Evolutionary conservation across 768 basidiomycete species (phyloP).

Genomic region (Kwoniella sp.): DNA sequence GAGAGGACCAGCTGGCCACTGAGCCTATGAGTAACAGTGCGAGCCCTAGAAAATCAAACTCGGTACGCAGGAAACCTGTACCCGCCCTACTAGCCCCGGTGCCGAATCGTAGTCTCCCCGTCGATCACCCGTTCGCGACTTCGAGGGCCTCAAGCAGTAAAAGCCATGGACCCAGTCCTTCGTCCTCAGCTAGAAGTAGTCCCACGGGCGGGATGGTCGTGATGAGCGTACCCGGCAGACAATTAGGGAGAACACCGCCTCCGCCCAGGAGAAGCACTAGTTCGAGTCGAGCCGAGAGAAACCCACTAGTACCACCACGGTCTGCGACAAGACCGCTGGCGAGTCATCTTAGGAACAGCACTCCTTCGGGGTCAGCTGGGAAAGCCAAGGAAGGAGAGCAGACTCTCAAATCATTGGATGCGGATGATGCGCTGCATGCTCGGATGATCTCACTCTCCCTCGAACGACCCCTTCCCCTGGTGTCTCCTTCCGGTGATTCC

Average conservation of each 20-base stretch:
- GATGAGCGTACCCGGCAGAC: conserved; percentile 1
- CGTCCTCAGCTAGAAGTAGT: conserved; percentile 6
- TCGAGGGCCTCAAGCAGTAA: background rate
- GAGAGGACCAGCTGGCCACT: background rate
- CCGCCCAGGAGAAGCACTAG: conserved; percentile 6
- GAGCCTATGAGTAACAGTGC: background rate
- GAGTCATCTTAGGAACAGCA: background rate
- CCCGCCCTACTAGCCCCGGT: conserved; percentile 11
- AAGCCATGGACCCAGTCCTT: conserved; percentile 6
- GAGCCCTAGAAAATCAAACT: conserved; percentile 3
- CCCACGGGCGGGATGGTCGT: conserved; percentile 4
- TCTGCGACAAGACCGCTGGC: background rate
- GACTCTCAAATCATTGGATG: conserved; percentile 1
- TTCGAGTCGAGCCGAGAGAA: background rate
- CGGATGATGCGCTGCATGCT: conserved; percentile 16
- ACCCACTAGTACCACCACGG: background rate
- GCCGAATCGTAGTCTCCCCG: conserved; percentile 15
- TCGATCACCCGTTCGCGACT: conserved; percentile 28
- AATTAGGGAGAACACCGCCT: conserved; percentile 7
- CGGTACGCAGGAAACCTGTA: conserved; percentile 25
- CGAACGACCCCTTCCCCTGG: conserved; percentile 12
- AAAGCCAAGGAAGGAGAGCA: background rate
- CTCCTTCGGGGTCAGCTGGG: background rate
- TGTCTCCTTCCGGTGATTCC: background rate
- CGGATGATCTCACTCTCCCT: conserved; percentile 22